Conservation (phyloP, 768 basidiomycete species). For the Pluteus cervinus region DNA sequence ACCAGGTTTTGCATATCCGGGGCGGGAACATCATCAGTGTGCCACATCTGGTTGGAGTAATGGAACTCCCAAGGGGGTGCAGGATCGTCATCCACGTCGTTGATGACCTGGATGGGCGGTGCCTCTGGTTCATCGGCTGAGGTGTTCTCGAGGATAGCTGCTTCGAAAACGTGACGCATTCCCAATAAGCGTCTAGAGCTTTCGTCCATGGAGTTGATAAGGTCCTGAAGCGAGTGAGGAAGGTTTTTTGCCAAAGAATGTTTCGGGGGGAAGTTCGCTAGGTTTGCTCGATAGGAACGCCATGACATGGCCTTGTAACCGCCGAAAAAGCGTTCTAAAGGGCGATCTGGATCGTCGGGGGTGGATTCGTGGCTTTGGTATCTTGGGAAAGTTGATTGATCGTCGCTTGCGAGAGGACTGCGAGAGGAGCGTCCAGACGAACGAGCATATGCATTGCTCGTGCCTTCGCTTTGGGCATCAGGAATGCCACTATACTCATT, state of each 20-base stretch:
- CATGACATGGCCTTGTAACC: slow-evolving; percentile 33
- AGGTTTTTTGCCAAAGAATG: slow-evolving; percentile 41
- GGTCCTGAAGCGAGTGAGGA: slow-evolving; percentile 60
- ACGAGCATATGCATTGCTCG: no score
- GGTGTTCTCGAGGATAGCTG: slow-evolving; percentile 60
- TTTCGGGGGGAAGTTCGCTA: slow-evolving; percentile 25
- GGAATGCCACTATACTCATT: no score
- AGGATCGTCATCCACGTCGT: slow-evolving; percentile 60
- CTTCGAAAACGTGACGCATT: slow-evolving; percentile 54
- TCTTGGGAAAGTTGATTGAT: no score
- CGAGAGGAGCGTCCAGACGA: no score
- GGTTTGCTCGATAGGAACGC: slow-evolving; percentile 27
- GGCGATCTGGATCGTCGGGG: slow-evolving; percentile 7
- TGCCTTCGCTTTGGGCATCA: no score
- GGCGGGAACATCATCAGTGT: slow-evolving; percentile 58
- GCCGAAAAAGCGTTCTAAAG: slow-evolving; percentile 15
- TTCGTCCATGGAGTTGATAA: slow-evolving; percentile 48
- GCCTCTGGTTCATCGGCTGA: slow-evolving; percentile 62
- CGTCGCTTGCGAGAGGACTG: no score
- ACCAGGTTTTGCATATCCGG: slow-evolving; percentile 52
- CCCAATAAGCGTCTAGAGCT: slow-evolving; percentile 33
- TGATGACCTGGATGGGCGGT: slow-evolving; percentile 62
- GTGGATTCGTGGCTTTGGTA: slow-evolving; percentile 6
- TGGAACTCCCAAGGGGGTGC: slow-evolving; percentile 83
- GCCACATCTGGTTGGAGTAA: slow-evolving; percentile 81